phyloP scores from a whole-genome alignment of 371 early-diverging fungal species.

The Apophysomyces variabilis region DNA sequence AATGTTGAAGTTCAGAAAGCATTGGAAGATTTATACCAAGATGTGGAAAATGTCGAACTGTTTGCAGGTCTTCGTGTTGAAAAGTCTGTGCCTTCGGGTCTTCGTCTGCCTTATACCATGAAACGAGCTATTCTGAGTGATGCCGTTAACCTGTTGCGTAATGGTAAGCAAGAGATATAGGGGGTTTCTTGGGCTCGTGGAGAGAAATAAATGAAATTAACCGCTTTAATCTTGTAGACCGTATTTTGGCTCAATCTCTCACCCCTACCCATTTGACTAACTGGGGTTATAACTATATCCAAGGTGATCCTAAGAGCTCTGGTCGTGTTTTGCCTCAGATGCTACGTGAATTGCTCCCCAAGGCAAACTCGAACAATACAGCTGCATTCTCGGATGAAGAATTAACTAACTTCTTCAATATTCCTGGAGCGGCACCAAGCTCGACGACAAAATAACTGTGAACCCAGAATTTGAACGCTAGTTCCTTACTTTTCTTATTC shows the following conservation, averaged over 20 bases:
- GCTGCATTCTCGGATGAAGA: constrained; percentile 26
- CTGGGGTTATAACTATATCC: constrained; percentile 33
- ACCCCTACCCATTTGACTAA: constrained; percentile 33
- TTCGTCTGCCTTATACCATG: constrained; percentile 54
- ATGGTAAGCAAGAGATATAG: constrained; percentile 37
- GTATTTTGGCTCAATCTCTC: constrained; percentile 27
- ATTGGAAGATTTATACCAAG: constrained; percentile 49
- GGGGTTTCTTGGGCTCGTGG: neutral
- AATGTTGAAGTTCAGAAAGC: constrained; percentile 39
- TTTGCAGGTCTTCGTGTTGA: constrained; percentile 58
- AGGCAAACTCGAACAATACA: constrained; percentile 18
- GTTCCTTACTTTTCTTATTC: too few species aligned
- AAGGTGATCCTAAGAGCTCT: constrained; percentile 15
- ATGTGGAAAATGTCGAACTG: constrained; percentile 52
- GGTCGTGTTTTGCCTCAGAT: constrained; percentile 25
- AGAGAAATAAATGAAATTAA: neutral
- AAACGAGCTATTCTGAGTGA: constrained; percentile 56
- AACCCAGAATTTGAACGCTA: too few species aligned
- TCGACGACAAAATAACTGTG: neutral
- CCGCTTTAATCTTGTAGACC: constrained; percentile 16
- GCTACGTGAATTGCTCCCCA: constrained; percentile 15
- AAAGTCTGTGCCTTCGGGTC: constrained; percentile 40
- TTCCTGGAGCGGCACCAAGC: constrained; percentile 7
- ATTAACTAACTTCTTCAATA: constrained; percentile 16
- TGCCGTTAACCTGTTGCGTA: constrained; percentile 56